Conservation (phyloP, 345 rosid genomes). For the Eucalyptus sp. region DNA sequence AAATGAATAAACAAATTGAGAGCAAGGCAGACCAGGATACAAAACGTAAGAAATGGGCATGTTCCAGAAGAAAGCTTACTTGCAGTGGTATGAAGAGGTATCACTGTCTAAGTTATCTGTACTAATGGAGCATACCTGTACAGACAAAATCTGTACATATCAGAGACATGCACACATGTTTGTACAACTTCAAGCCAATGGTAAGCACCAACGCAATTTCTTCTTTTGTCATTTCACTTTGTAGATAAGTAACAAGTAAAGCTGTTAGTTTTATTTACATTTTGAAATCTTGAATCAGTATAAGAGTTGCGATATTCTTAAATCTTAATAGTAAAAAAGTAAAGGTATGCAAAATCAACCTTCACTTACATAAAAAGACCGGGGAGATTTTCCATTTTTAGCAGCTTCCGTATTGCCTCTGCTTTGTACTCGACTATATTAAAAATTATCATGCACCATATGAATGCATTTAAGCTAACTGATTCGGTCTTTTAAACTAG, state of each 20-base stretch:
- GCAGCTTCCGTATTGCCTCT: neutral
- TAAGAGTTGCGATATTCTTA: neutral
- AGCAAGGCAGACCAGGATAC: neutral
- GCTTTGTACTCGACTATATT: neutral
- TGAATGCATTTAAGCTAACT: neutral
- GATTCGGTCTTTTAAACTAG: neutral
- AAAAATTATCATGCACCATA: neutral
- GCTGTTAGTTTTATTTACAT: neutral
- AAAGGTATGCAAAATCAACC: neutral
- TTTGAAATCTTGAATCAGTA: neutral
- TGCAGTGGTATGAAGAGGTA: slow-evolving; percentile 77
- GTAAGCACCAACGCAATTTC: neutral
- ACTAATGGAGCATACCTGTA: slow-evolving; percentile 49
- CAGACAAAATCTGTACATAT: neutral
- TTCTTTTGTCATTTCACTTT: neutral
- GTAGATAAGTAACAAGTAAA: neutral
- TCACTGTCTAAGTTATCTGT: slow-evolving; percentile 49
- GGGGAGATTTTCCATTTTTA: neutral
- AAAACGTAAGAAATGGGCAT: neutral
- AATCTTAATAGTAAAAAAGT: neutral
- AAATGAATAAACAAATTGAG: neutral
- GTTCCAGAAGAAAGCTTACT: slow-evolving; percentile 26
- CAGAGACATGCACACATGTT: neutral
- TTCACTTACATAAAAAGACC: neutral
- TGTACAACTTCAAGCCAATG: neutral